Conservation (phyloP, 2,329 filamentous ascomycete genomes). For the Mycosphaerelloides madeirae region DNA sequence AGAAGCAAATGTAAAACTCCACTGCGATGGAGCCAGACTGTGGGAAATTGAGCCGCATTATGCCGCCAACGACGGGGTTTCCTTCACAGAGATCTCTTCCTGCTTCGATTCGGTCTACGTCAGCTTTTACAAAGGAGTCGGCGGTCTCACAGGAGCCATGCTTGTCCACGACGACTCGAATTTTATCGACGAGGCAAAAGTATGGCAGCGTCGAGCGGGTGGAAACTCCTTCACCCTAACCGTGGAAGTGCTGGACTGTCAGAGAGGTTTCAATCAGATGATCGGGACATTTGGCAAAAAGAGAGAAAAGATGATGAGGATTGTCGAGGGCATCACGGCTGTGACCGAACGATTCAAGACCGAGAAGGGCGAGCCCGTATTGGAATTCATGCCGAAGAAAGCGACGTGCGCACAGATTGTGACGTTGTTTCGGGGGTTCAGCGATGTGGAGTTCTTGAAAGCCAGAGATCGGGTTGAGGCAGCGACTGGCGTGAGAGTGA, state of each 20-base stretch:
- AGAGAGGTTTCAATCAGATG: slow-evolving; percentile 21
- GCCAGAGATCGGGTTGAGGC: slow-evolving; percentile 18
- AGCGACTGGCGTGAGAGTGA: slow-evolving; percentile 12
- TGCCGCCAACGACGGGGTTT: neutral
- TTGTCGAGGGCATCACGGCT: slow-evolving; percentile 7
- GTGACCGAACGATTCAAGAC: slow-evolving; percentile 9
- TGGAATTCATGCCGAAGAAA: slow-evolving; percentile 13
- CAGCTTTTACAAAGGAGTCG: slow-evolving; percentile 21
- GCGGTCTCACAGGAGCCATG: slow-evolving; percentile 18
- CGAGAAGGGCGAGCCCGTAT: slow-evolving; percentile 4
- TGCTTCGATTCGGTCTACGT: slow-evolving; percentile 21
- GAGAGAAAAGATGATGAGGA: slow-evolving; percentile 20
- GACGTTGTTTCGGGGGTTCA: slow-evolving; percentile 16
- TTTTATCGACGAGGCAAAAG: slow-evolving; percentile 16
- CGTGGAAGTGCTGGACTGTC: slow-evolving; percentile 18
- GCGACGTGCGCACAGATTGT: slow-evolving; percentile 18
- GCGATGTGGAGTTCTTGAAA: slow-evolving; percentile 9
- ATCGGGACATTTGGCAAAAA: slow-evolving; percentile 16
- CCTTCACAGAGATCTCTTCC: slow-evolving; percentile 14
- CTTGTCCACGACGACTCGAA: slow-evolving; percentile 13
- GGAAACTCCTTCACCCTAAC: slow-evolving; percentile 16
- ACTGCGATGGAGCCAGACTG: slow-evolving; percentile 22
- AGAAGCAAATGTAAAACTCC: slow-evolving; percentile 14
- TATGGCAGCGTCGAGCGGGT: slow-evolving; percentile 20
- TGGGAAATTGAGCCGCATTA: slow-evolving; percentile 27